Evolutionary conservation across 106 monocot species (phyloP).

Genomic region (Allium sativum): DNA sequence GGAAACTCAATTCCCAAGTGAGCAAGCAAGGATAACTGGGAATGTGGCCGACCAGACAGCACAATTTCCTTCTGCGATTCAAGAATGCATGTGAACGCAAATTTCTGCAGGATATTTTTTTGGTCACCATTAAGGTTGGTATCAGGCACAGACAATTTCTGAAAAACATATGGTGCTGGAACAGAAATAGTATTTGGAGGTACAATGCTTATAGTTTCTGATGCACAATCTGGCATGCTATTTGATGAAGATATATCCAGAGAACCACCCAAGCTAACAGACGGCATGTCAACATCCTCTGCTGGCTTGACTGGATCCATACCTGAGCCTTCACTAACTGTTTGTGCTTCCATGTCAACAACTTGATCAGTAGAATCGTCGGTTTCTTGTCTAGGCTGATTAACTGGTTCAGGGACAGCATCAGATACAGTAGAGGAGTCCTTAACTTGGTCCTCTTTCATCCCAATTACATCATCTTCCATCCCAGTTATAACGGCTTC

Average conservation of each 20-base stretch:
- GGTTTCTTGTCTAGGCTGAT: slow-evolving; percentile 14
- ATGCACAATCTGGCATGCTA: slow-evolving; percentile 16
- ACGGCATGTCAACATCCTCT: slow-evolving; percentile 28
- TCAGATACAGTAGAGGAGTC: slow-evolving; percentile 11
- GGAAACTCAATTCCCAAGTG: slow-evolving; percentile 86
- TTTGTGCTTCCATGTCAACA: slow-evolving; percentile 14
- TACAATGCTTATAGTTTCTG: slow-evolving; percentile 28
- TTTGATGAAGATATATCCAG: slow-evolving; percentile 41
- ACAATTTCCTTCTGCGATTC: slow-evolving; percentile 61
- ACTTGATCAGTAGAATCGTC: slow-evolving; percentile 10
- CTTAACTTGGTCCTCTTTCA: slow-evolving; percentile 11
- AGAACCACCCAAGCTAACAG: not conserved
- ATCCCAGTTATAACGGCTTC: no score
- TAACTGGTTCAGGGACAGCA: slow-evolving; percentile 9
- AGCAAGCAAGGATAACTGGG: slow-evolving; percentile 65
- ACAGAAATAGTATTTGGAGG: slow-evolving; percentile 18
- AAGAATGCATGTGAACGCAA: slow-evolving; percentile 62
- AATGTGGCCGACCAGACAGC: slow-evolving; percentile 37
- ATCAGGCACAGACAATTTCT: slow-evolving; percentile 54
- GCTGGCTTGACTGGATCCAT: slow-evolving; percentile 26
- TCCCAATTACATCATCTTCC: slow-evolving; percentile 4
- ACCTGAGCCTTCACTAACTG: slow-evolving; percentile 45
- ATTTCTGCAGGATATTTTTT: slow-evolving; percentile 73
- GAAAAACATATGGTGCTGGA: slow-evolving; percentile 34
- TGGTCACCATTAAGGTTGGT: slow-evolving; percentile 61